Conservation (phyloP, 2,329 filamentous ascomycete species). For the Ophiobolus disseminans region DNA sequence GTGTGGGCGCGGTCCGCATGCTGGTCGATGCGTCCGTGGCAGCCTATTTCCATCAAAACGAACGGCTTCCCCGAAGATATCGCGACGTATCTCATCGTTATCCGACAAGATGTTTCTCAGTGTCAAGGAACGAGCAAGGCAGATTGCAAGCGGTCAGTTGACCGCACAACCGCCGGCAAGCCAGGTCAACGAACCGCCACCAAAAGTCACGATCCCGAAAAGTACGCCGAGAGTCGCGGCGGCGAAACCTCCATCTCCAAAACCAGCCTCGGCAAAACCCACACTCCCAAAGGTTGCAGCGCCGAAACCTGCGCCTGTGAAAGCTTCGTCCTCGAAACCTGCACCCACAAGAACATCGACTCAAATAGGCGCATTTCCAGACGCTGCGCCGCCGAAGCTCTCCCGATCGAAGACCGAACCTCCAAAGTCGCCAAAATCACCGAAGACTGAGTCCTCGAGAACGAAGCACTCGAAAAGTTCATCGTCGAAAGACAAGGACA, state of each 20-base stretch:
- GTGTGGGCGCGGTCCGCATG: slow-evolving; percentile 18
- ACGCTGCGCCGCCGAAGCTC: slow-evolving; percentile 13
- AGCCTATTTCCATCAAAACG: slow-evolving; percentile 11
- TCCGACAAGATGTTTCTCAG: slow-evolving; percentile 27
- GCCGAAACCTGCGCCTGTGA: slow-evolving; percentile 7
- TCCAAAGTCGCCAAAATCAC: no score
- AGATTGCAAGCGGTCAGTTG: slow-evolving; percentile 15
- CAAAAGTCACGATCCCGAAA: slow-evolving; percentile 8
- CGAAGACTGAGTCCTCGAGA: slow-evolving; percentile 7
- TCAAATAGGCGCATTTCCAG: slow-evolving; percentile 12
- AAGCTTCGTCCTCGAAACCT: slow-evolving; percentile 8
- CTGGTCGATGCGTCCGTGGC: slow-evolving; percentile 23
- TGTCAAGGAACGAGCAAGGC: slow-evolving; percentile 24
- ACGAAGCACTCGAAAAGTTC: slow-evolving; percentile 7
- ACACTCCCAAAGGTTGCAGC: not conserved
- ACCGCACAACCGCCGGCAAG: slow-evolving; percentile 8
- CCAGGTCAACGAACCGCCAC: slow-evolving; percentile 10
- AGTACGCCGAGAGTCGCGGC: slow-evolving; percentile 3
- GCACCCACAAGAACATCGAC: slow-evolving; percentile 12
- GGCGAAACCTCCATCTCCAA: slow-evolving; percentile 12
- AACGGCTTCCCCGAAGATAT: slow-evolving; percentile 2
- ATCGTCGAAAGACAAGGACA: slow-evolving; percentile 8
- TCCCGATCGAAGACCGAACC: slow-evolving; percentile 13
- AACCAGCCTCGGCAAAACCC: slow-evolving; percentile 1
- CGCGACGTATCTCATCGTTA: slow-evolving; percentile 10